Evolutionary conservation across 2,329 filamentous ascomycete genomes (phyloP), one percentile per base, ranked within the genome.

Genomic region (Fusarium pseudocircinatum): DNA sequence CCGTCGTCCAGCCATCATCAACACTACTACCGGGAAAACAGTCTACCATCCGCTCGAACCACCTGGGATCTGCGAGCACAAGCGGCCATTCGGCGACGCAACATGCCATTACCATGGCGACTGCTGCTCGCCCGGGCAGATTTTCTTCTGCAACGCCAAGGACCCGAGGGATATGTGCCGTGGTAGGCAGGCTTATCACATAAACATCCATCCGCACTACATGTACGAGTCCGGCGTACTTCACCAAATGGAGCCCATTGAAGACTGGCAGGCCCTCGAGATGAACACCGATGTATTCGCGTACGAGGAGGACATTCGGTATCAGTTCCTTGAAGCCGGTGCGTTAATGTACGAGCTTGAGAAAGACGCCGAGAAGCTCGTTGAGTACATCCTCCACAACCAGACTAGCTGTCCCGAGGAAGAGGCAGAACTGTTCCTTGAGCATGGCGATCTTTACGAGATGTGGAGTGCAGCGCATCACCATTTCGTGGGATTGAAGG

Each of bases 21-120:
- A 72, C 42, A 12, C 36, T 12, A 10, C 22, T 10, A 60, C 32
- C 0, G 68, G 68, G 9, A 14, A 40, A 24, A 40, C 58, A 14
- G 16, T 71, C 37, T 69, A 43, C 37, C 71, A 74, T 32, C 72
- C 72, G 2, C 37, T 71, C 37, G 72, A 74, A 22, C 44, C 63
- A 4, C 72, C 72, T 6, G 9, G 9, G 1, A 10, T 2, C 20
- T 74, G 72, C 39, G 12, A 40, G 24, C 72, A 74, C 37, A 10
- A 12, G 14, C 13, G 7, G 8, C 42, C 22, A 1, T 30, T 37
- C 16, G 9, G 7, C 26, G 20, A 4, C 1, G 2, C 13, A 28
- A 2, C 30, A 1, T 74, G 71, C 22, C 43, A 53, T 4, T 40
- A 28, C 13, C 72, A 74, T 13, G 72, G 71, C 1, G 10, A 26